Evolutionary conservation across 345 rosid genomes (phyloP).

Genomic region (Punica granatum): DNA sequence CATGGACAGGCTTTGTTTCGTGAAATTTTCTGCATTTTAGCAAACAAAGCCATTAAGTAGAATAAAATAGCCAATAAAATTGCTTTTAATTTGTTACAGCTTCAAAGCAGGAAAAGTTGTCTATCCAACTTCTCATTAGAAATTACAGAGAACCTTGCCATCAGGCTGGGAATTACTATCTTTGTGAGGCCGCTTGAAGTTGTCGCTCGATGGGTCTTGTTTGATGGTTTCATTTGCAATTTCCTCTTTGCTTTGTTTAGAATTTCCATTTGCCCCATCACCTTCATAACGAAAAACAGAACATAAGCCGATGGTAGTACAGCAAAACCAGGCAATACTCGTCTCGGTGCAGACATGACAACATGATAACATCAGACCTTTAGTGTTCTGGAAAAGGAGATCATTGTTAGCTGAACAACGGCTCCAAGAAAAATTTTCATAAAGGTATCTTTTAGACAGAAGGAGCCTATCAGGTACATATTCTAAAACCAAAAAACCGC

Average conservation of each 20-base stretch:
- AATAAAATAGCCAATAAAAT: background rate
- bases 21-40: slow-evolving; percentile 42
- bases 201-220: slow-evolving; percentile 25
- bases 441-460: background rate
- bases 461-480: background rate
- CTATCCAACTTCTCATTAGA: background rate
- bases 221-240: slow-evolving; percentile 15
- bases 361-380: background rate
- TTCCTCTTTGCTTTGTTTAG: slow-evolving; percentile 31
- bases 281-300: slow-evolving; percentile 20
- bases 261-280: slow-evolving; percentile 24
- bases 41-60: background rate
- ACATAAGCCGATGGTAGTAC: background rate
- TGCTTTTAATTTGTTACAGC: background rate
- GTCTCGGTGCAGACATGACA: background rate
- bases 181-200: slow-evolving; percentile 20
- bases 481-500: background rate
- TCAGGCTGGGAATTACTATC: slow-evolving; percentile 27
- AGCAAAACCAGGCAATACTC: background rate
- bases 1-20: slow-evolving; percentile 72
- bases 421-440: background rate
- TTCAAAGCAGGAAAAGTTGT: background rate
- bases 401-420: background rate
- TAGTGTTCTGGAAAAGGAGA: background rate
- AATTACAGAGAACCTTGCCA: slow-evolving; percentile 45